Evolutionary conservation across 2,329 filamentous ascomycete species (phyloP).

Genomic region (Chaetomium sp.): DNA sequence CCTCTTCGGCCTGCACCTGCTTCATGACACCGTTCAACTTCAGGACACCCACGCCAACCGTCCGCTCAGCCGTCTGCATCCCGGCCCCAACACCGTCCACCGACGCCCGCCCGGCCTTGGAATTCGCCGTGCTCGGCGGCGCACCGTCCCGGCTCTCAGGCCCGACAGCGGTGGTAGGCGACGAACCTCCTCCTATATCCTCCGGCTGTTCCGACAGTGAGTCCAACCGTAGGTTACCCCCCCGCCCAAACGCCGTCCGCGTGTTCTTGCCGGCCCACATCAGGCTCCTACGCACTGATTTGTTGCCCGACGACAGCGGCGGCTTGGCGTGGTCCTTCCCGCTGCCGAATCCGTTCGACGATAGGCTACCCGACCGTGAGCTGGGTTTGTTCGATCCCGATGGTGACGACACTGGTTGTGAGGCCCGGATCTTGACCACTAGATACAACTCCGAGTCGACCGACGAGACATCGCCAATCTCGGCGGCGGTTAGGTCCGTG

Average conservation of each 20-base stretch:
- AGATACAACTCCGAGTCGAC: conserved; percentile 72
- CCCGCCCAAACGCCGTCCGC: conserved; percentile 47
- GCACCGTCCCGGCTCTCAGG: conserved; percentile 40
- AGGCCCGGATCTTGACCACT: conserved; percentile 69
- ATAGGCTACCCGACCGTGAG: conserved; percentile 45
- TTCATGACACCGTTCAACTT: conserved; percentile 71
- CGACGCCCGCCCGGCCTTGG: conserved; percentile 34
- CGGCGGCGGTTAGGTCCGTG: conserved; percentile 72
- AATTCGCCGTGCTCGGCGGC: conserved; percentile 53
- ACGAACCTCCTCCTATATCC: conserved; percentile 28
- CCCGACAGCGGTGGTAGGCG: conserved; percentile 27
- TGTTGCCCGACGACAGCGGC: conserved; percentile 43
- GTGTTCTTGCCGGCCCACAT: conserved; percentile 63
- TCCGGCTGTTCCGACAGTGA: conserved; percentile 49
- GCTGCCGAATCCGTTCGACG: conserved; percentile 28
- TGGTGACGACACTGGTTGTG: conserved; percentile 41
- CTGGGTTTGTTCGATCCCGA: conserved; percentile 33
- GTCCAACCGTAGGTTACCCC: conserved; percentile 46
- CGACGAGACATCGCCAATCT: conserved; percentile 57
- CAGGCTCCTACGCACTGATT: conserved; percentile 53
- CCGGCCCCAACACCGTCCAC: conserved; percentile 25
- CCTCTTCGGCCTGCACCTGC: conserved; percentile 52
- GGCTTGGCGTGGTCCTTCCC: conserved; percentile 44
- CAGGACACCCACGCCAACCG: conserved; percentile 69
- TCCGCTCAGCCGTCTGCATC: conserved; percentile 51